Evolutionary conservation across 148 eudicot species (phyloP).

Genomic region (Rheum nobile): DNA sequence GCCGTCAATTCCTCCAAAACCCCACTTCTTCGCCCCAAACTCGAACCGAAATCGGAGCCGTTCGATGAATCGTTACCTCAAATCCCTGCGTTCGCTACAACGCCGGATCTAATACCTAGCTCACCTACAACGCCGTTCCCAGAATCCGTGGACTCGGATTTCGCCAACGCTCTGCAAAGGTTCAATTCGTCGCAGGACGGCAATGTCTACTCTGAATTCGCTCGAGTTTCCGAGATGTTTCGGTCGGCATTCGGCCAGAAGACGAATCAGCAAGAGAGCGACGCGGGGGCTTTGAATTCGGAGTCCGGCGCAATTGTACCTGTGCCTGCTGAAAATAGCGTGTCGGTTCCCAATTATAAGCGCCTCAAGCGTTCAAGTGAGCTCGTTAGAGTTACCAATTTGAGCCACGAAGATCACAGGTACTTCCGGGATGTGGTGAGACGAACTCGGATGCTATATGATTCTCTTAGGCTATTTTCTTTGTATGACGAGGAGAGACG

Average conservation of each 20-base stretch:
- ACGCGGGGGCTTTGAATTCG: not conserved
- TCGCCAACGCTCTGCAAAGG: not conserved
- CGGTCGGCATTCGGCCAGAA: conserved; percentile 10
- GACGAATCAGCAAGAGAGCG: not conserved
- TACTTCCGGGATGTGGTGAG: conserved; percentile 45
- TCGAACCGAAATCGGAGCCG: conserved; percentile 11
- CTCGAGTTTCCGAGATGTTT: conserved; percentile 40
- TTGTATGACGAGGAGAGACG: conserved; percentile 31
- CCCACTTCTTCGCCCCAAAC: not conserved
- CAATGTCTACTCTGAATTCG: conserved; percentile 29
- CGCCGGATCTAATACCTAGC: conserved; percentile 16
- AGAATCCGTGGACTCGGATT: not conserved
- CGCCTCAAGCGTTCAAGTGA: conserved; percentile 2
- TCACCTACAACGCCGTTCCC: conserved; percentile 16
- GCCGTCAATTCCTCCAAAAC: conserved; percentile 4
- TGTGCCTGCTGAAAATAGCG: not conserved
- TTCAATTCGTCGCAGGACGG: conserved; percentile 6
- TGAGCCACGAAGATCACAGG: not conserved
- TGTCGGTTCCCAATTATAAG: not conserved
- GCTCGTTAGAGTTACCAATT: conserved; percentile 5
- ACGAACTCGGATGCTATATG: conserved; percentile 51
- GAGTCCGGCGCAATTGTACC: conserved; percentile 7
- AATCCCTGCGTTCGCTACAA: not conserved
- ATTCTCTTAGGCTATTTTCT: conserved; percentile 42
- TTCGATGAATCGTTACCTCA: not conserved